Percentiles rank a stretch among this genome's conserved stretches.
phyloP scores from a whole-genome alignment of 2,329 filamentous ascomycete genomes.

The Colletotrichum falcatum region DNA sequence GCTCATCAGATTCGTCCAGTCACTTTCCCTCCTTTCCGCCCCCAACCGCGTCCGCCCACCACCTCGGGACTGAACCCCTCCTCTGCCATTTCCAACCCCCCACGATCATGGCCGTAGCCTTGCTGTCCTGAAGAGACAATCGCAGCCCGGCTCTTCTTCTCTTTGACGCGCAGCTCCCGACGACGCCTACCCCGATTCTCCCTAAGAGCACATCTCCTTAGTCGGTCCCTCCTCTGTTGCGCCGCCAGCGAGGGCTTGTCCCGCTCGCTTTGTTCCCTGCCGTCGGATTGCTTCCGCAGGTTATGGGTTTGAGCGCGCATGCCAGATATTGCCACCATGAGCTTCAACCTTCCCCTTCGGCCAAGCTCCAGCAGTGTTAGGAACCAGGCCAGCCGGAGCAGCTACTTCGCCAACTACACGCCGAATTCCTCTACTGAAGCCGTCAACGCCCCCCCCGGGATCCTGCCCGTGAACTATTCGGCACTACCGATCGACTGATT shows the following conservation, averaged over 20 bases:
- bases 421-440: slow-evolving; percentile 70
- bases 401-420: slow-evolving; percentile 67
- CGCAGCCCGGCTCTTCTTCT: slow-evolving; percentile 12
- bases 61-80: slow-evolving; percentile 33
- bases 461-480: slow-evolving; percentile 62
- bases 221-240: neutral
- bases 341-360: slow-evolving; percentile 64
- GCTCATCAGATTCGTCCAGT: slow-evolving; percentile 16
- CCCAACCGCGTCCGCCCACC: slow-evolving; percentile 27
- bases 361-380: slow-evolving; percentile 59
- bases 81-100: slow-evolving; percentile 27
- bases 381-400: slow-evolving; percentile 67
- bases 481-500: slow-evolving; percentile 73
- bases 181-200: neutral
- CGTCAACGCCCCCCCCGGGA: slow-evolving; percentile 71
- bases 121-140: slow-evolving; percentile 36
- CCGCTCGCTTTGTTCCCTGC: slow-evolving; percentile 29
- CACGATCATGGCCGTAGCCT: slow-evolving; percentile 39
- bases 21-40: slow-evolving; percentile 36
- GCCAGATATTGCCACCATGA: slow-evolving; percentile 53
- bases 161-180: slow-evolving; percentile 21
- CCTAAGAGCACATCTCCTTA: neutral
- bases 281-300: slow-evolving; percentile 15
- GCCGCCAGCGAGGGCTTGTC: slow-evolving; percentile 31
- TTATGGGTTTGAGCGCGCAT: slow-evolving; percentile 38